Base-by-base conservation (phyloP, 345 rosid species). In the Noccaea caerulescens region DNA sequence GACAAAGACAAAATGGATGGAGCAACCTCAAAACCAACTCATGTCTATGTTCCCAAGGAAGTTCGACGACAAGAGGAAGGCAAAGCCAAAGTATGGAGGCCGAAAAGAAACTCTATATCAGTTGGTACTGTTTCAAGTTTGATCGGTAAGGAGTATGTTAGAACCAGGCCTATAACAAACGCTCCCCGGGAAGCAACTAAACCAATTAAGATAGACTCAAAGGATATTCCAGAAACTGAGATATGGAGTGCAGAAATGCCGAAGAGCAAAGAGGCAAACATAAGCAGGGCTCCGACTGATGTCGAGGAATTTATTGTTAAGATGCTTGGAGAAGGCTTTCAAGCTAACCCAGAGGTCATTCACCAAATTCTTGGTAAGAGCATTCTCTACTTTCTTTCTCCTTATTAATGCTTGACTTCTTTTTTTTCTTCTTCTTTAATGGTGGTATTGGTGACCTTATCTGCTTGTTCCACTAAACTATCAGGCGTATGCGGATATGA, bases 321-420 rank as follows among this genome's bases (percentile, higher is more conserved):
- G 60, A 80, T 86, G 86, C 86, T 86, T 41, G 79, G 69, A 72
- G 81, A 74, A 58, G 87, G 90, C 14, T 86, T 84, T 63, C 83
- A 75, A 80, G 83, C 82, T 50, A 86, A 82, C 45, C 76, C 42
- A 62, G 66, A 72, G 47, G 69, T 82, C 66, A 82, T 84, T 70
- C 76, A 58, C 47, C 74, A 86, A 47, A 82, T 84, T 76, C 78
- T 84, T 47, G 84, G 86, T 82, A 84, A 73, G 82, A 73, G 36
- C 55, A 58, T 75, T 71, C 81, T 66, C 69, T 58, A 44, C 69
- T 62, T 30, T 20, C 56, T n/a, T 27, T 52, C 23, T 53, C 4
- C 43, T 46, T 45, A 2, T 7, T 38, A 27, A 30, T 44, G n/a
- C 13, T 23, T n/a, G 9, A 54, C 47, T 52, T 53, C 11, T 20